A percentile compares a stretch with the other conserved stretches of the same genome.
These are phyloP conservation scores for Cryomyces antarcticus DNA, from an alignment of 495 filamentous ascomycete genomes.

Conservation along the genomic window DNA sequence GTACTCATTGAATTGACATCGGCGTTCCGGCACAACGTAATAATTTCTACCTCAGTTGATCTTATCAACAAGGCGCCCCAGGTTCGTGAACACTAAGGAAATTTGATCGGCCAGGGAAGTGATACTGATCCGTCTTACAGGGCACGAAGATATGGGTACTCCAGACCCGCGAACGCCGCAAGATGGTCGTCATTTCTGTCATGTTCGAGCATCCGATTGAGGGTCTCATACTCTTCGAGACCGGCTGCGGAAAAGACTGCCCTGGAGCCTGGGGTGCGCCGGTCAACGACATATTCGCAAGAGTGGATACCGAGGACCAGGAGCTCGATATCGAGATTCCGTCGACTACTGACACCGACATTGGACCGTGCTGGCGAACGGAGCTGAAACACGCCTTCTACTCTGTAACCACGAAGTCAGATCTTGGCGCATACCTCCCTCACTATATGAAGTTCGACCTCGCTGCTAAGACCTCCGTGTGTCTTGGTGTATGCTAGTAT, in stretches of 20 bases:
- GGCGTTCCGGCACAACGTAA: too few relatives aligned
- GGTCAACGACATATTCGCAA: slow-evolving; percentile 26
- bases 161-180: slow-evolving; percentile 13
- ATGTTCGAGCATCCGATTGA: slow-evolving; percentile 30
- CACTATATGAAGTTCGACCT: slow-evolving; percentile 20
- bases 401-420: slow-evolving; percentile 23
- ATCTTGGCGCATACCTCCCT: slow-evolving; percentile 24
- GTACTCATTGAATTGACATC: too few relatives aligned
- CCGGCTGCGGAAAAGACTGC: slow-evolving; percentile 27
- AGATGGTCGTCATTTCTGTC: slow-evolving; percentile 23
- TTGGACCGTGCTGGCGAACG: slow-evolving; percentile 11
- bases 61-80: too few relatives aligned
- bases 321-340: neutral
- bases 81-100: too few relatives aligned
- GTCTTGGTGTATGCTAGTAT: too few relatives aligned
- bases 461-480: slow-evolving; percentile 8
- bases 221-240: slow-evolving; percentile 32
- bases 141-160: too few relatives aligned
- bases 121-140: too few relatives aligned
- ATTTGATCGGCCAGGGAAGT: too few relatives aligned
- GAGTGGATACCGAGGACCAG: slow-evolving; percentile 6
- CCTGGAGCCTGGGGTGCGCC: slow-evolving; percentile 20
- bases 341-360: neutral
- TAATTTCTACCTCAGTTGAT: too few relatives aligned
- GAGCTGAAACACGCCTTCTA: slow-evolving; percentile 31